Evolutionary conservation across 164 flowering plant species (phyloP).

Genomic region (Sedum album): DNA sequence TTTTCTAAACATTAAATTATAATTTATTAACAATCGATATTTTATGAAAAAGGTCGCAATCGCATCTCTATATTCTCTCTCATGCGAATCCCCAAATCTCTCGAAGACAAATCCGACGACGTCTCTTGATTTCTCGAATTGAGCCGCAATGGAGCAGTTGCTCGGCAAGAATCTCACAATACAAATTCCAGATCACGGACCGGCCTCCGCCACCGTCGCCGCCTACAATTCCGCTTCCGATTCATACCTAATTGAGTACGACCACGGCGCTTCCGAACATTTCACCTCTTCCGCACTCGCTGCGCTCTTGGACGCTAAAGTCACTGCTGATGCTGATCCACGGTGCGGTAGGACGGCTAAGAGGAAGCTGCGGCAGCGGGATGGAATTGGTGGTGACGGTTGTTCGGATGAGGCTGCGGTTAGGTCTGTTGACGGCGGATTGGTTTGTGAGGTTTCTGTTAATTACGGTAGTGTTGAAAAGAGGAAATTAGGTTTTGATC

Average conservation of each 20-base stretch:
- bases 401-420: conserved; percentile 17
- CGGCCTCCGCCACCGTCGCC: conserved; percentile 24
- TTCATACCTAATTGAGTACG: conserved; percentile 38
- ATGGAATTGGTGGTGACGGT: not conserved
- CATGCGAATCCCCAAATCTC: not conserved
- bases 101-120: not conserved
- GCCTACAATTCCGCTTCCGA: conserved; percentile 35
- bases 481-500: conserved; percentile 26
- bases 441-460: conserved; percentile 13
- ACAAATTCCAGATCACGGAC: conserved; percentile 36
- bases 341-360: conserved; percentile 34
- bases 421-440: conserved; percentile 22
- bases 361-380: not conserved
- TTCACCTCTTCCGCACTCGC: conserved; percentile 30
- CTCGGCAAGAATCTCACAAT: conserved; percentile 54
- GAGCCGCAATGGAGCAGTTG: not conserved
- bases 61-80: not conserved
- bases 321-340: not conserved
- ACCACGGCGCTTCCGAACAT: conserved; percentile 59
- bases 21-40: no score
- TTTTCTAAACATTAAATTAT: no score
- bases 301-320: conserved; percentile 19
- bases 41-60: no score
- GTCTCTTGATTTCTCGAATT: not conserved
- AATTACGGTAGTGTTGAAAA: conserved; percentile 3